A percentile compares a stretch with the other conserved stretches of the same genome.
Evolutionary conservation across 1,284 basidiomycete species (phyloP).

Genomic region (Coriolopsis trogii): DNA sequence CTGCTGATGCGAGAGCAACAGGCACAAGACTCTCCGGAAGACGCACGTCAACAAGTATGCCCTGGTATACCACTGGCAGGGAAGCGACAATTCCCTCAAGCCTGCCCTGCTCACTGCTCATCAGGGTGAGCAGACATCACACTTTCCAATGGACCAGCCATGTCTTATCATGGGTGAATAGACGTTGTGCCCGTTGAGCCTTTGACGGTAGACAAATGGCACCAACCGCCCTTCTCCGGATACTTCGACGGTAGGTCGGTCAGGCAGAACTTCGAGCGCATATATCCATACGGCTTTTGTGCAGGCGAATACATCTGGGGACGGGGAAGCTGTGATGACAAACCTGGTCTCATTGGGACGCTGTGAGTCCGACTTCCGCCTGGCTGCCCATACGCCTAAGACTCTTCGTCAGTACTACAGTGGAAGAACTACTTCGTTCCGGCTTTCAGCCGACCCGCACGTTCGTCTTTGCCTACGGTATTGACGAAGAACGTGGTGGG

Average conservation of each 20-base stretch:
- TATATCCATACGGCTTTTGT: not conserved
- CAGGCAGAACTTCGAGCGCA: too few relatives aligned
- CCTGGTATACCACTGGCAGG: constrained; percentile 67
- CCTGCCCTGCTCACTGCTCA: constrained; percentile 70
- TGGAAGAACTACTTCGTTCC: constrained; percentile 56
- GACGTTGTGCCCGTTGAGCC: constrained; percentile 63
- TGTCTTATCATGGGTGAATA: constrained; percentile 16
- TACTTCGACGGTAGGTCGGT: constrained; percentile 36
- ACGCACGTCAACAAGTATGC: constrained; percentile 66
- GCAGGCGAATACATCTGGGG: constrained; percentile 63
- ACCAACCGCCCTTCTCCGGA: constrained; percentile 39
- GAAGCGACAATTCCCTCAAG: constrained; percentile 55
- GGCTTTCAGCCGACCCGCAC: constrained; percentile 55
- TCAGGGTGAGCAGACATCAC: constrained; percentile 46
- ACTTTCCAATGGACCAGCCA: not conserved
- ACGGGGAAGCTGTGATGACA: constrained; percentile 65
- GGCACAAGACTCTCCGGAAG: constrained; percentile 53
- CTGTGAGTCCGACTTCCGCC: too few relatives aligned
- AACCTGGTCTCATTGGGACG: constrained; percentile 58
- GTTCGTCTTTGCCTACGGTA: constrained; percentile 66
- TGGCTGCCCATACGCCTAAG: too few relatives aligned
- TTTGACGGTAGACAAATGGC: constrained; percentile 53
- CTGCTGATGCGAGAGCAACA: constrained; percentile 29
- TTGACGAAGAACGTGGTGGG: constrained; percentile 70
- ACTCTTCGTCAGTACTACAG: constrained; percentile 51